Percentiles rank a stretch among this genome's conserved stretches.
Evolutionary conservation across 257 asterid species (phyloP).

Genomic region (Solanum chiquidenum): DNA sequence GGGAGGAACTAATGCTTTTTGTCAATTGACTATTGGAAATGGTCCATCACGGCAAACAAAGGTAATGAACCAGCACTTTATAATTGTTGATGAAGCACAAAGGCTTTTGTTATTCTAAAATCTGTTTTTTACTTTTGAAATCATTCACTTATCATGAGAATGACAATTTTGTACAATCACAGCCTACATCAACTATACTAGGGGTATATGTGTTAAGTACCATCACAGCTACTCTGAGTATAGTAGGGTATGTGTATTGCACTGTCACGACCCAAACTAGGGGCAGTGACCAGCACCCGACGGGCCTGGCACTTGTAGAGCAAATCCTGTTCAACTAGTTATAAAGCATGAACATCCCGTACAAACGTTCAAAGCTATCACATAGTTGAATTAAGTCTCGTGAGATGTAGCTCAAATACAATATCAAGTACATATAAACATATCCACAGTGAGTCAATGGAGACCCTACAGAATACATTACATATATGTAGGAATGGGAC

Average conservation of each 20-base stretch:
- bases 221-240: neutral
- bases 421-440: neutral
- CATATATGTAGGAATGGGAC: neutral
- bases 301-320: neutral
- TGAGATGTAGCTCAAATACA: neutral
- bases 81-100: constrained; percentile 2
- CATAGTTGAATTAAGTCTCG: neutral
- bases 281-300: neutral
- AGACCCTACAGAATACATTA: neutral
- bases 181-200: neutral
- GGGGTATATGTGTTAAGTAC: neutral
- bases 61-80: constrained; percentile 30
- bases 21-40: constrained; percentile 56
- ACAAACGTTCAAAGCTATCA: neutral
- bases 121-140: neutral
- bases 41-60: constrained; percentile 73
- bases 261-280: neutral
- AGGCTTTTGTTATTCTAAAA: neutral
- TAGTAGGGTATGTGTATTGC: neutral
- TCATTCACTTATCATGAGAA: neutral
- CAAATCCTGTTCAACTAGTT: neutral
- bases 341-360: neutral
- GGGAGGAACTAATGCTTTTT: constrained; percentile 76
- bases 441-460: neutral
- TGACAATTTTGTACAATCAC: neutral